Evolutionary conservation across 2,329 filamentous ascomycete species (phyloP).

Genomic region (Trichoderma pleuroti): DNA sequence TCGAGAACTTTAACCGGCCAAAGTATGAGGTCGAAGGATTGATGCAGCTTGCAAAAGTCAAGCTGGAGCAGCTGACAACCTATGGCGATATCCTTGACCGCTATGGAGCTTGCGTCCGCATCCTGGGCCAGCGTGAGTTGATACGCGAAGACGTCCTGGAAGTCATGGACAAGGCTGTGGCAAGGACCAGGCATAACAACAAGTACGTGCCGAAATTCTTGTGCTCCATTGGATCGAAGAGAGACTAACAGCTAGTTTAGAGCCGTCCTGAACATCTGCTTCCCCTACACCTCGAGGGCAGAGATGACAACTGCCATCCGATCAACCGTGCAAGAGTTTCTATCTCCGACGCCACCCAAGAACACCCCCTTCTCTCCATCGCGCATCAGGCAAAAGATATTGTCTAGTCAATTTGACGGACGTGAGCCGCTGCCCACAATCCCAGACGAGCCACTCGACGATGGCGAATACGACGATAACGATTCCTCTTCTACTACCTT

Average conservation of each 20-base stretch:
- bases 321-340: constrained; percentile 82
- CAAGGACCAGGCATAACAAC: constrained; percentile 83
- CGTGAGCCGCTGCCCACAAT: constrained; percentile 48
- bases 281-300: constrained; percentile 92
- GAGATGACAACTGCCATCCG: constrained; percentile 91
- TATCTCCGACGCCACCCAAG: constrained; percentile 62
- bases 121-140: constrained; percentile 79
- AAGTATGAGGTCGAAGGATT: constrained; percentile 95
- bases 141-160: constrained; percentile 84
- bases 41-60: constrained; percentile 97
- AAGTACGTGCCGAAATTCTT: constrained; percentile 48
- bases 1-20: constrained; percentile 97
- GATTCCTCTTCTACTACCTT: constrained; percentile 59
- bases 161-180: constrained; percentile 80
- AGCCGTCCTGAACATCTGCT: constrained; percentile 82
- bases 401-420: constrained; percentile 59
- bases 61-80: constrained; percentile 84
- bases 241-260: constrained; percentile 32
- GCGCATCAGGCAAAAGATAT: constrained; percentile 81
- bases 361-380: constrained; percentile 79
- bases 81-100: constrained; percentile 90
- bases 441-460: constrained; percentile 46
- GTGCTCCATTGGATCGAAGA: too few relatives aligned
- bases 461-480: constrained; percentile 42
- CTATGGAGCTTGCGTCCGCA: constrained; percentile 82